phyloP scores from a whole-genome alignment of 805 yeast species.

The Wickerhamomyces sydowiorum region DNA sequence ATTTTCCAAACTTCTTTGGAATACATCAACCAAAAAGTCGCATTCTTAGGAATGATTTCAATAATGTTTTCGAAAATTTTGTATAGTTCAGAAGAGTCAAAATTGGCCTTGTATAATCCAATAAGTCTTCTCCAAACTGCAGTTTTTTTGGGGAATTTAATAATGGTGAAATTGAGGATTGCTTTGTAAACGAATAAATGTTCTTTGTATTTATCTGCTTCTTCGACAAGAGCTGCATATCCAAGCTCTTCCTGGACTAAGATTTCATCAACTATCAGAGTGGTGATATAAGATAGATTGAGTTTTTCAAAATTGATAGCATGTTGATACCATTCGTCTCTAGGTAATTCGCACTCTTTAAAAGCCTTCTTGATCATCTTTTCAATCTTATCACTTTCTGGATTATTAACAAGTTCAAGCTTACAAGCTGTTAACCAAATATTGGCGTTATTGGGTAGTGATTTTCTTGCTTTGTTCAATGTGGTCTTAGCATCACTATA shows the following conservation, averaged over 20 bases:
- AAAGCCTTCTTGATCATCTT: conserved; percentile 46
- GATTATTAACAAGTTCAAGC: conserved; percentile 51
- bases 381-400: conserved; percentile 38
- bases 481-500: conserved; percentile 45
- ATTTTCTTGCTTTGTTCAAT: conserved; percentile 56
- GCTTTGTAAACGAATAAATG: conserved; percentile 26
- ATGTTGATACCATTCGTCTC: conserved; percentile 48
- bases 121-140: conserved; percentile 46
- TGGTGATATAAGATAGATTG: conserved; percentile 39
- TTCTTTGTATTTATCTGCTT: conserved; percentile 15
- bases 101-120: conserved; percentile 25
- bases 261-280: conserved; percentile 43
- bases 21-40: conserved; percentile 56
- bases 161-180: conserved; percentile 41
- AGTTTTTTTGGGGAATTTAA: conserved; percentile 39
- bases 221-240: conserved; percentile 19
- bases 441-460: conserved; percentile 37
- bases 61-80: conserved; percentile 51
- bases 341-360: conserved; percentile 31
- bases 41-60: conserved; percentile 39
- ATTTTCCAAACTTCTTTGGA: conserved; percentile 64
- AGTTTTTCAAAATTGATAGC: conserved; percentile 50
- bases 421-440: conserved; percentile 71
- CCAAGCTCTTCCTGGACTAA: conserved; percentile 28
- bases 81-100: conserved; percentile 28